Evolutionary conservation across 306 rosid genomes (phyloP), one percentile per base, ranked within the genome.

Genomic region (Quercus wislizeni): DNA sequence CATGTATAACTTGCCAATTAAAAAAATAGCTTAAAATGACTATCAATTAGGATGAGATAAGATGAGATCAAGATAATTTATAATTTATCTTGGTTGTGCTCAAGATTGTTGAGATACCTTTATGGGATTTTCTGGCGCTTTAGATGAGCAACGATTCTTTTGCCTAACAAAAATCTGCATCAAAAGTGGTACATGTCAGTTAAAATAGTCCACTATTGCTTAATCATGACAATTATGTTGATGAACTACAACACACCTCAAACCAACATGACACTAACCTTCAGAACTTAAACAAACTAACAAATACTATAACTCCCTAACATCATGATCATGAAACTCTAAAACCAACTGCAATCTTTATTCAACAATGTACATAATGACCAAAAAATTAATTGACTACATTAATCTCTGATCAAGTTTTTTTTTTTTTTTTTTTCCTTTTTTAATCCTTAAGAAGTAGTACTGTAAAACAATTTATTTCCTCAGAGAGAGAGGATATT

Each of bases 121-220:
- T 82, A 96, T 93, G 80, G 99, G 88, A 79, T 96, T 96, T 65
- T 96, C 99, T 15, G 84, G 86, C 18, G 99, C 94, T 86, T 90
- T 96, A 19, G 99, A 90, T 76, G 99, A 96, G 89, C 93, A 88
- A 74, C 94, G 96, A 38, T 93, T 96, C 85, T 96, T 96, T 91
- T 91, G 99, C 90, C 99, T 90, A 68, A 96, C 97, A 90, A 93
- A 96, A 83, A 96, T 96, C 99, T 96, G 98, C 65, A 77, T 80
- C 68, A 87, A 76, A 82, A 84, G 73, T 76, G 84, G 58, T 75
- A 79, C 63, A 77, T 71, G 75, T 83, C 79, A 88, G 65, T 82
- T 79, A 77, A 82, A 80, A 82, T 62, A 82, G 25, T 79, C 31
- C 35, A 70, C 49, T 72, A 69, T 70, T 57, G 28, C 27, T 74